Percentiles rank a stretch among this genome's conserved stretches.
phyloP scores from a whole-genome alignment of 805 yeast species.

The Saccharomycopsis babjevae region DNA sequence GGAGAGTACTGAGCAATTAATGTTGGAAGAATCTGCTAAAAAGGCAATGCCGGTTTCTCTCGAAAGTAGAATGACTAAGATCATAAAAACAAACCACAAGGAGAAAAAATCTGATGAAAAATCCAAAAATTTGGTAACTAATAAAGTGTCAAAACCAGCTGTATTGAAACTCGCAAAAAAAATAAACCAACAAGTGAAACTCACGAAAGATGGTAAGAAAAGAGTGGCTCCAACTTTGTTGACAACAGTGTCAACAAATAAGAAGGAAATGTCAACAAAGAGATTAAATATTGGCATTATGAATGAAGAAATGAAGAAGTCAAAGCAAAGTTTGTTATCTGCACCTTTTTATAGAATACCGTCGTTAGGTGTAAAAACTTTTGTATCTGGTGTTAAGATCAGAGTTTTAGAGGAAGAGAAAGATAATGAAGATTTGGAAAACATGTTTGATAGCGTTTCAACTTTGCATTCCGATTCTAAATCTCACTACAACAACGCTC shows the following conservation, averaged over 20 bases:
- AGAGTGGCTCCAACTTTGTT: constrained; percentile 63
- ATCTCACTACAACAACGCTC: constrained; percentile 7
- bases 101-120: not conserved
- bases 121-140: not conserved
- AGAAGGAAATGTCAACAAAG: constrained; percentile 11
- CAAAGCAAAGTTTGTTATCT: constrained; percentile 27
- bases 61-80: constrained; percentile 31
- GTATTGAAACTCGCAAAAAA: constrained; percentile 14
- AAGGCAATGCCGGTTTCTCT: constrained; percentile 4
- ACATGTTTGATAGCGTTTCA: not conserved
- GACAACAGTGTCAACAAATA: constrained; percentile 30
- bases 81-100: constrained; percentile 25
- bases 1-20: constrained; percentile 72
- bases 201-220: constrained; percentile 68
- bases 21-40: constrained; percentile 53
- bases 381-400: constrained; percentile 48
- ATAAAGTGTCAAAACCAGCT: constrained; percentile 9
- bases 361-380: constrained; percentile 50
- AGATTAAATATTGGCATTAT: constrained; percentile 17
- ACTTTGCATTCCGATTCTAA: constrained; percentile 1
- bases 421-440: constrained; percentile 21
- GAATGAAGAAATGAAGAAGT: constrained; percentile 19
- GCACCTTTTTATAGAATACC: constrained; percentile 45
- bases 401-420: constrained; percentile 22
- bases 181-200: constrained; percentile 40